Conservation (phyloP, 2,329 filamentous ascomycete genomes). For the Sporothrix curviconia region DNA sequence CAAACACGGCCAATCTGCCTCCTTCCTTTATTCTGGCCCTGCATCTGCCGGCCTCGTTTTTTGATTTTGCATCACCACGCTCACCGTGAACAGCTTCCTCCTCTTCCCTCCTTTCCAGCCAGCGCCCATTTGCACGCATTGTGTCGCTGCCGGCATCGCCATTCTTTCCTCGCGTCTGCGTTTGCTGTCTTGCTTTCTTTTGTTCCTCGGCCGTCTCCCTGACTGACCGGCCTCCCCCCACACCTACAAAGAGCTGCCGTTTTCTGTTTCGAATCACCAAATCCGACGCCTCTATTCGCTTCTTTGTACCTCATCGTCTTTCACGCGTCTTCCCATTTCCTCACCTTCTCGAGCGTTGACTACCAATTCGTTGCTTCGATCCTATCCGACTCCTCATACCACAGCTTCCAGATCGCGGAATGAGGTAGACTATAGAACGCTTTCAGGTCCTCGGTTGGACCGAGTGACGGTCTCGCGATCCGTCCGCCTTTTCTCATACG, state of each 20-base stretch:
- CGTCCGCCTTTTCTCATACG: neutral
- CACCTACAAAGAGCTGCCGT: neutral
- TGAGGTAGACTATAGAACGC: conserved; percentile 51
- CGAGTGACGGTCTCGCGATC: conserved; percentile 24
- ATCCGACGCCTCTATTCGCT: conserved; percentile 3
- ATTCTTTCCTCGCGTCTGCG: conserved; percentile 1
- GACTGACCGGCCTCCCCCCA: conserved; percentile 1
- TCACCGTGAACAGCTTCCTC: neutral
- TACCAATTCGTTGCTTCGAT: neutral
- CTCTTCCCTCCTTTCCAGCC: neutral
- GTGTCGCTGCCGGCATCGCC: neutral
- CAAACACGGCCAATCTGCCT: conserved; percentile 12
- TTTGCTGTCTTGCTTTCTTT: neutral
- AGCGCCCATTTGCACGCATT: neutral
- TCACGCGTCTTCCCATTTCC: neutral
- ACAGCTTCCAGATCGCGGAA: conserved; percentile 33
- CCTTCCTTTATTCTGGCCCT: neutral
- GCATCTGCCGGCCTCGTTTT: too few species aligned
- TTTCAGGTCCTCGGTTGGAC: conserved; percentile 57
- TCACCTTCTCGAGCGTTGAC: neutral
- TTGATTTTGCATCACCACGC: neutral
- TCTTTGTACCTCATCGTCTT: neutral
- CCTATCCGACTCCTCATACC: neutral
- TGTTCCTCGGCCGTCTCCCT: neutral
- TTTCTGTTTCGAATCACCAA: conserved; percentile 7